Base-by-base conservation (phyloP, 768 basidiomycete genomes). In the Podaxis mareebaensis region DNA sequence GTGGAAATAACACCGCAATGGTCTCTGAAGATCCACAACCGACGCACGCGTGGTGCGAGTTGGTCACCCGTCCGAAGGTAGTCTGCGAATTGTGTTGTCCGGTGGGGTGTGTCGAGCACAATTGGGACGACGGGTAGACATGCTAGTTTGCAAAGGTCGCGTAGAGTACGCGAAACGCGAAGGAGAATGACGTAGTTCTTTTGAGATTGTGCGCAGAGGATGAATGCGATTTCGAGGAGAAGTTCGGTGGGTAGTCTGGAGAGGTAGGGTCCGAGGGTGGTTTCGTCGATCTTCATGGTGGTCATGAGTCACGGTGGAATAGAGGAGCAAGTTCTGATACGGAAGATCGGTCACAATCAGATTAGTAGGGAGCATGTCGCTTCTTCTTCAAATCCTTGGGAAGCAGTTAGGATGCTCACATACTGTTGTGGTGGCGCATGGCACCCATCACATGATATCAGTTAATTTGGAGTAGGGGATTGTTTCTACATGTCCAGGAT, bases 1-100 rank as follows among this genome's bases (percentile, higher is more conserved):
- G 28, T 39, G 1, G 39, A 4, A 15, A 61, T 53, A 36, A 61
- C 53, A 26, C 15, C 39, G 15, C 44, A 17, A 11, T 28, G 26
- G 39, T 61, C 53, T 11, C 33, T 53, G 17, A 40, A 20, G 20
- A 61, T 53, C 60, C 60, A 61, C 24, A 61, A 26, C 24, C 60
- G 60, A n/a, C 40, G 60, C 17, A 61, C 26, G 40, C 60, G 53
- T 44, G 40, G 60, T 3, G 60, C 60, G 17, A 53, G 1, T 3
- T 20, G 10, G 28, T 26, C n/a, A n/a, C 28, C 39, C n/a, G 51
- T 13, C 30, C 10, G 22, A 53, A 61, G 60, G 24, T 42, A 61
- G 10, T 53, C 52, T 10, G 52, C 52, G 40, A 61, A 61, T 3
- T 28, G 60, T 10, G 22, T 20, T 4, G 60, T 33, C 10, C 26